Conservation (phyloP, 2,329 filamentous ascomycete genomes). For the Hymenoscyphus albidus region DNA sequence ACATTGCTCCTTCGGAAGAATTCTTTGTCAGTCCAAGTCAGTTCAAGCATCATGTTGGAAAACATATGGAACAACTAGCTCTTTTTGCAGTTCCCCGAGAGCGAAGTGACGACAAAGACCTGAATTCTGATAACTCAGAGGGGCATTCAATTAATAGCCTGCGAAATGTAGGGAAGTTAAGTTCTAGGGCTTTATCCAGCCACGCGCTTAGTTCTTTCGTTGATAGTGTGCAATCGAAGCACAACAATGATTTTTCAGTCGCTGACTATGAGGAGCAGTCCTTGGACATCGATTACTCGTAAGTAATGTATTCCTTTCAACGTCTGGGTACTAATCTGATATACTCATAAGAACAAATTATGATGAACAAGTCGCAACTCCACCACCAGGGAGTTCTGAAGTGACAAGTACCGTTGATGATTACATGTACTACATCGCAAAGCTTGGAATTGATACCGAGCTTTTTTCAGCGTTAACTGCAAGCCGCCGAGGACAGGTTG, state of each 20-base stretch:
- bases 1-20: constrained; percentile 8
- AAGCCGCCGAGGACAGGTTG: neutral
- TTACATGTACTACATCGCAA: neutral
- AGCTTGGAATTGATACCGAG: neutral
- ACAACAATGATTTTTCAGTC: neutral
- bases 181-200: neutral
- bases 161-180: neutral
- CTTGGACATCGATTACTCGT: neutral
- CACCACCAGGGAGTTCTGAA: neutral
- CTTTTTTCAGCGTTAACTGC: neutral
- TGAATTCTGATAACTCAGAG: neutral
- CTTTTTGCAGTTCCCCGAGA: constrained; percentile 23
- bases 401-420: neutral
- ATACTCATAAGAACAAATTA: neutral
- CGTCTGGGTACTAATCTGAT: neutral
- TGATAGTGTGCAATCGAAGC: neutral
- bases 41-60: constrained; percentile 25
- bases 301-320: neutral
- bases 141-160: neutral
- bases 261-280: neutral
- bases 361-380: neutral
- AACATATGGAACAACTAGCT: constrained; percentile 28
- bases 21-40: constrained; percentile 13
- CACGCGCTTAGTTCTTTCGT: neutral
- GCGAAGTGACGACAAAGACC: constrained; percentile 14